phyloP scores from a whole-genome alignment of 106 monocot genomes.

The Triglochin maritima region DNA sequence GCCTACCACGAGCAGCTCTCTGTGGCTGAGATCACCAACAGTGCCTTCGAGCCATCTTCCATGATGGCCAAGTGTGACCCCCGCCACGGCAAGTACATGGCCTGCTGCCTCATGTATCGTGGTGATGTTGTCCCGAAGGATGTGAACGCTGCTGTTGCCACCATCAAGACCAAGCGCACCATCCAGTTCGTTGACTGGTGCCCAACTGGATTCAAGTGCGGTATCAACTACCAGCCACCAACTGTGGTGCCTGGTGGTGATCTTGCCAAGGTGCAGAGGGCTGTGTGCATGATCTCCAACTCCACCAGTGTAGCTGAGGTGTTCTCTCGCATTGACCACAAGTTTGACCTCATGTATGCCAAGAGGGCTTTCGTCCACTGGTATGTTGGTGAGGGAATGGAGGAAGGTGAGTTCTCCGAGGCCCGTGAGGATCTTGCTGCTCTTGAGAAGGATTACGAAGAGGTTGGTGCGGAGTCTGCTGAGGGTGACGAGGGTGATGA shows the following conservation, averaged over 20 bases:
- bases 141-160: constrained; percentile 45
- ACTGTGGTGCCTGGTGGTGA: constrained; percentile 66
- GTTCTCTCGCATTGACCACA: constrained; percentile 63
- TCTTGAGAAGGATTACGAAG: constrained; percentile 70
- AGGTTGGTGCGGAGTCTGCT: constrained; percentile 54
- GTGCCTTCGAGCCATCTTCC: constrained; percentile 17
- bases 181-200: constrained; percentile 69
- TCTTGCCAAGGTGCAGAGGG: constrained; percentile 66
- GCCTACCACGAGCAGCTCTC: constrained; percentile 20
- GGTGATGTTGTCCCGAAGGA: constrained; percentile 59
- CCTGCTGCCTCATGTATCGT: constrained; percentile 35
- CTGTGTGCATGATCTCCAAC: constrained; percentile 82
- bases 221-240: constrained; percentile 73
- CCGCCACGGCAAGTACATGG: constrained; percentile 17
- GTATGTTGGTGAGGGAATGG: constrained; percentile 15
- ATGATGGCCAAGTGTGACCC: constrained; percentile 24
- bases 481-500: constrained; percentile 18
- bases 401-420: constrained; percentile 13
- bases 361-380: constrained; percentile 11
- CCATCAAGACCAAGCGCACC: constrained; percentile 56
- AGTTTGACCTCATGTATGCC: constrained; percentile 75
- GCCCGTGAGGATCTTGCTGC: constrained; percentile 61
- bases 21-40: constrained; percentile 23
- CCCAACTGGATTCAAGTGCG: constrained; percentile 78
- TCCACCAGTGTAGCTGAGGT: constrained; percentile 73